Base-by-base conservation (phyloP, 1,284 basidiomycete species). In the Irpex sp. region DNA sequence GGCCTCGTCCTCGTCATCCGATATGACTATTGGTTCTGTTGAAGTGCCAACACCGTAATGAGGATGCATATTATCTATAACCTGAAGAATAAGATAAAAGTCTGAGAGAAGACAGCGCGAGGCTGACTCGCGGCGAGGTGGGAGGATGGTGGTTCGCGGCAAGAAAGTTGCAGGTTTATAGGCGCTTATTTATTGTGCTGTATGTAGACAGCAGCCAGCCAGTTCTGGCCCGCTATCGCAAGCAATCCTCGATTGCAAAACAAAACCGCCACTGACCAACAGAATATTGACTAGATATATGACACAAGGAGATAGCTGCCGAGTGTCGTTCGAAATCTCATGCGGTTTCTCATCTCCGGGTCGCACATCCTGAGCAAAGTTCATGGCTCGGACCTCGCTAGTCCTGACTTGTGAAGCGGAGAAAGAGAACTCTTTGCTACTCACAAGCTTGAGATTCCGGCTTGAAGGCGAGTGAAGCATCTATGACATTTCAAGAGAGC, bases 1-100 rank as follows among this genome's bases (percentile, higher is more conserved):
- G 15, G 38, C 38, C 13, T 76, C 77, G 44, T 78, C 78, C 61
- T 80, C 79, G 58, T 80, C 79, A 67, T 80, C 78, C 0, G 78
- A 79, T 7, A 81, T 74, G 48, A 78, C 69, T 51, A 81, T 81
- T 5, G 79, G 79, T 49, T 78, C 77, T 48, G 57, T 70, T 55
- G 62, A 60, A 5, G 76, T 75, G 21, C 75, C 75, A 58, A 66
- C 21, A 58, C 72, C 72, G 54, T 60, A 47, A 34, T n/a, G 49
- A 8, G 49, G 19, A 8, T 62, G 58, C 57, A 55, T 38, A 55
- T 21, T 19, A 31, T 44, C 7, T n/a, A 47, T 13, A n/a, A 5
- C 7, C 26, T 3, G 3, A n/a, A 51, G 15, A n/a, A 13, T n/a
- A 19, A 51, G 13, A 17, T 8, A 51, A 51, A 19, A 21, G 49